Evolutionary conservation across 768 basidiomycete genomes (phyloP).

Genomic region (Lactarius tabidus): DNA sequence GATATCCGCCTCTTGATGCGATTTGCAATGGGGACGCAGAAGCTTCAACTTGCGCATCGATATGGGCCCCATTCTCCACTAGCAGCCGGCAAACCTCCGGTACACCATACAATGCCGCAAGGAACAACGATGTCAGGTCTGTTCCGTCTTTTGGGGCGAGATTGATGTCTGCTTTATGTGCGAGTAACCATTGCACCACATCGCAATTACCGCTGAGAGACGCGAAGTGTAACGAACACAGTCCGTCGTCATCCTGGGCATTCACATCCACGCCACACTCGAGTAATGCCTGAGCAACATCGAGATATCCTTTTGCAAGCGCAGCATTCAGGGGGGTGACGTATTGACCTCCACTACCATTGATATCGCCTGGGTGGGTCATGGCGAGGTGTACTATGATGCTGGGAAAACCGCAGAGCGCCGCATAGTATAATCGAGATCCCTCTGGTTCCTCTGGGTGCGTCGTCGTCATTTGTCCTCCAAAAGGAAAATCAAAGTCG

Average conservation of each 20-base stretch:
- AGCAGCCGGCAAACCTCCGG: not conserved
- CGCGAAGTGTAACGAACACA: not conserved
- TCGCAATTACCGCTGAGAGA: conserved; percentile 1
- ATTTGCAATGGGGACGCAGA: not conserved
- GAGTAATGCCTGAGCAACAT: not conserved
- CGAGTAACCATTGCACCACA: not conserved
- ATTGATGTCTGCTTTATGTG: not conserved
- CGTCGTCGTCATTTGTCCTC: not conserved
- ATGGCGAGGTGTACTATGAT: not conserved
- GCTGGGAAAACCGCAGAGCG: not conserved
- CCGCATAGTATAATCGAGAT: conserved; percentile 5
- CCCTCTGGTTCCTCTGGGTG: not conserved
- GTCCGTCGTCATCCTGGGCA: not conserved
- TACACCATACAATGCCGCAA: not conserved
- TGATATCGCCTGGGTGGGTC: not conserved
- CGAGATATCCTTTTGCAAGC: not conserved
- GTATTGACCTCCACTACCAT: not conserved
- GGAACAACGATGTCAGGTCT: not conserved
- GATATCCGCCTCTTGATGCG: not conserved
- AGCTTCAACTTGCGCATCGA: not conserved
- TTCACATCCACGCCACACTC: not conserved
- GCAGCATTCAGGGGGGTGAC: not conserved
- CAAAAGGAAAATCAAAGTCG: conserved; percentile 3
- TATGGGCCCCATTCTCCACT: not conserved
- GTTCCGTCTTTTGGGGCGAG: not conserved